These are phyloP conservation scores for Leccinum aurantiacum DNA, from an alignment of 768 basidiomycete genomes.

Conservation along the genomic window DNA sequence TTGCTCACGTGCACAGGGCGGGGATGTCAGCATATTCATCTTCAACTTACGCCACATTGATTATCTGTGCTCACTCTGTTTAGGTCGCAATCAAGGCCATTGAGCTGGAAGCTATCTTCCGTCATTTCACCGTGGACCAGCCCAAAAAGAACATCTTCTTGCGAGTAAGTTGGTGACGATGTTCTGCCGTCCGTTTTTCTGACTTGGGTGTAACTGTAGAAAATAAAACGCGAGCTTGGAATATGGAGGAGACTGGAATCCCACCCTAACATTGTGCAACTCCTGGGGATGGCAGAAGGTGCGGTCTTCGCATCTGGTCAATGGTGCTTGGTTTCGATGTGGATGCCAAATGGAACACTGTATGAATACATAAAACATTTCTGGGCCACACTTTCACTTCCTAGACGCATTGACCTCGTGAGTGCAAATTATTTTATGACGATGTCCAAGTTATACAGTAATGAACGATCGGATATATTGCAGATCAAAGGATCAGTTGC, in stretches of 20 bases:
- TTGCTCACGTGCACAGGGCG: not conserved
- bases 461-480: not conserved
- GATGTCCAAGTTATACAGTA: not conserved
- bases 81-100: constrained; percentile 12
- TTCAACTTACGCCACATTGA: too few relatives aligned
- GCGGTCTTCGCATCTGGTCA: not conserved
- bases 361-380: too few relatives aligned
- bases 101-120: not conserved
- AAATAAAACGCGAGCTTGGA: too few relatives aligned
- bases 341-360: constrained; percentile 12
- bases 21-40: not conserved
- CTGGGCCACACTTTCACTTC: not conserved
- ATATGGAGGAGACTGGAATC: too few relatives aligned
- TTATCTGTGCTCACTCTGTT: not conserved
- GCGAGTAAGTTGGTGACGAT: not conserved
- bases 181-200: not conserved
- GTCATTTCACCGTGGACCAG: not conserved
- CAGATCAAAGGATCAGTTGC: constrained; percentile 4
- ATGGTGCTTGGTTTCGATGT: constrained; percentile 9
- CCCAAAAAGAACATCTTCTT: not conserved
- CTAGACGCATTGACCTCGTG: not conserved
- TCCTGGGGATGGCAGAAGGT: too few relatives aligned
- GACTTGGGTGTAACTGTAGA: not conserved
- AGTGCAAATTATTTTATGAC: not conserved
- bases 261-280: too few relatives aligned